Conservation (phyloP, 768 basidiomycete genomes). For the Plicaturopsis crispa region DNA sequence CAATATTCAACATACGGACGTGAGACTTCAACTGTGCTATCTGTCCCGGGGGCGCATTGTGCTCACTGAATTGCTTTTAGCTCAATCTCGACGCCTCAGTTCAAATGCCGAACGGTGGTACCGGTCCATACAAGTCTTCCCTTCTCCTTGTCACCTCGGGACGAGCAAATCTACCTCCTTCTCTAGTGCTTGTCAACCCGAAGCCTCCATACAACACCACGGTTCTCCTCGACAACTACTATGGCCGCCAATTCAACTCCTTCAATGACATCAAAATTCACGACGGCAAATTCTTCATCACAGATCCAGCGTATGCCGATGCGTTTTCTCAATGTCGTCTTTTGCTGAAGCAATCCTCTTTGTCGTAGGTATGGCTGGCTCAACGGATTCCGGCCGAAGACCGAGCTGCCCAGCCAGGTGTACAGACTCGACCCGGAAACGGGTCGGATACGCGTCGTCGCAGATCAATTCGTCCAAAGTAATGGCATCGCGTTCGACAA, state of each 20-base stretch:
- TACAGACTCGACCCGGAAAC: constrained; percentile 69
- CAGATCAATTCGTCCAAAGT: constrained; percentile 64
- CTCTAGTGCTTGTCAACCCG: constrained; percentile 60
- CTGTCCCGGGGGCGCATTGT: constrained; percentile 1
- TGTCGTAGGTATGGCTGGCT: constrained; percentile 60
- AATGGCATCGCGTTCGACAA: constrained; percentile 73
- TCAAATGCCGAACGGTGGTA: constrained; percentile 69
- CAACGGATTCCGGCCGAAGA: constrained; percentile 57
- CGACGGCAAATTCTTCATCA: constrained; percentile 69
- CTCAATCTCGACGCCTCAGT: constrained; percentile 48
- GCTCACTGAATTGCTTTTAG: constrained; percentile 22
- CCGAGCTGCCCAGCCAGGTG: constrained; percentile 65
- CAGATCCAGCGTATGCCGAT: constrained; percentile 63
- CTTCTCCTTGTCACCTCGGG: constrained; percentile 61
- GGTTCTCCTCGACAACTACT: constrained; percentile 70
- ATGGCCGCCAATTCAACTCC: constrained; percentile 76
- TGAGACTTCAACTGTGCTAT: constrained; percentile 11
- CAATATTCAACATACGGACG: constrained; percentile 40
- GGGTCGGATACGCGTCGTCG: constrained; percentile 59
- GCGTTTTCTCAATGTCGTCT: too few species aligned
- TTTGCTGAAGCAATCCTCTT: too few species aligned
- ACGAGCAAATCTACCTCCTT: constrained; percentile 48
- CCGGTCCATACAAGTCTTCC: constrained; percentile 50
- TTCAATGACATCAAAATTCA: constrained; percentile 73
- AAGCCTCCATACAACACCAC: constrained; percentile 57